Base-by-base conservation (phyloP, 768 basidiomycete species). In the Serpula lacrymans region DNA sequence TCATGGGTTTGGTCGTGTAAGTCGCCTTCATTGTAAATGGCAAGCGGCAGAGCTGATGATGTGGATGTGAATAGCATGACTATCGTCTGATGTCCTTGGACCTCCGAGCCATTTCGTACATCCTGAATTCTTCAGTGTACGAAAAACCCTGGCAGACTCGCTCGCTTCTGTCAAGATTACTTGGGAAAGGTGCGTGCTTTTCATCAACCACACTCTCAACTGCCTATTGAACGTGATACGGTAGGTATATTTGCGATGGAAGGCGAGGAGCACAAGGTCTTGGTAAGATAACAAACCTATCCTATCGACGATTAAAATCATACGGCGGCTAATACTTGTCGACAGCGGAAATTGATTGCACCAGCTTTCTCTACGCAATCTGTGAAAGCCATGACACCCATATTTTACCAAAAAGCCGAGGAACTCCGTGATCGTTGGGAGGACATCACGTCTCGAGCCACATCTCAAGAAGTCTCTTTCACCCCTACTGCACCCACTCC, bases 71-170 rank as follows among this genome's bases (percentile, higher is more conserved):
- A 4, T 41, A 78, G 74, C 69, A 74, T 44, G 78, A 80, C 47
- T 71, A 71, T 46, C 72, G 78, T 28, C 51, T 80, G 16, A 61
- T 80, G 57, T 68, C 76, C 1, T 69, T 77, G 37, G 77, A 80
- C 50, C 61, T 72, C 39, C 67, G 69, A 9, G 71, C 67, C 10
- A 53, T 76, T 8, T 58, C 69, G 5, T 72, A 78, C 54, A 57
- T 80, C 24, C 62, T 79, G 18, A 71, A 59, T 47, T 72, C 73
- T 1, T 48, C 74, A 0, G 48, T 57, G 5, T 80, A 72, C 43
- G 70, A 77, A 49, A 80, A 77, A 51, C 77, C 78, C 6, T 76
- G 74, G 75, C 74, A 75, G 50, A 78, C 77, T 3, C 67, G 75
- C 12, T 41, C 59, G 24, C 60, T 76, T 26, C 53, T 80, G n/a